These are phyloP conservation scores for Calonectria naviculata DNA, from an alignment of 2,329 filamentous ascomycete genomes.

Conservation along the genomic window DNA sequence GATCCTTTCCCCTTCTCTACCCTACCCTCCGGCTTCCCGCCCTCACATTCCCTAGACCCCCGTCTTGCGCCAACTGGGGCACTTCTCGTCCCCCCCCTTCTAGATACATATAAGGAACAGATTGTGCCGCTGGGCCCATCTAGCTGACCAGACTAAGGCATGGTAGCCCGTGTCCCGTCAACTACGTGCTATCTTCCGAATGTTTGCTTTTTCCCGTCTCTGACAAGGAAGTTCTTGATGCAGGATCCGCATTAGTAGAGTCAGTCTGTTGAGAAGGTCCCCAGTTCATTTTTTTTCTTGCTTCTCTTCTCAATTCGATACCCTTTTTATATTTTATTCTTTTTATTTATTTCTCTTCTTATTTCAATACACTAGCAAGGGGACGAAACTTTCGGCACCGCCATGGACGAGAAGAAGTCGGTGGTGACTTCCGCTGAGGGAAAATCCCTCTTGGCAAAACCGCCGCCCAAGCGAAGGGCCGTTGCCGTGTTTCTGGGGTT, in stretches of 20 bases:
- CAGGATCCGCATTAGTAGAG: background rate
- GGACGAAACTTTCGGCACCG: background rate
- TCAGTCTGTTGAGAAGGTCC: background rate
- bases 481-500: conserved; percentile 27
- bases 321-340: background rate
- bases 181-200: background rate
- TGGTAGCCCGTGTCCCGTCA: background rate
- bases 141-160: background rate
- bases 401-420: conserved; percentile 33
- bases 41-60: background rate
- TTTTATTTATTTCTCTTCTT: background rate
- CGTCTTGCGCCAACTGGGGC: background rate
- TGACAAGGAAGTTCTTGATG: background rate
- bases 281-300: background rate
- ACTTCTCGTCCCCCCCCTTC: background rate
- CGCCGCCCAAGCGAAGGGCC: conserved; percentile 12
- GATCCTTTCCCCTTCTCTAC: background rate
- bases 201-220: conserved; percentile 20
- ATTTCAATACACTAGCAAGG: background rate
- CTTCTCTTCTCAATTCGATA: background rate
- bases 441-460: conserved; percentile 24
- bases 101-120: background rate
- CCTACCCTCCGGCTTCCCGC: background rate
- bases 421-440: conserved; percentile 12
- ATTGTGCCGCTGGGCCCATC: background rate